Conservation (phyloP, 2,329 filamentous ascomycete genomes). For the Westerdykella ornata region DNA sequence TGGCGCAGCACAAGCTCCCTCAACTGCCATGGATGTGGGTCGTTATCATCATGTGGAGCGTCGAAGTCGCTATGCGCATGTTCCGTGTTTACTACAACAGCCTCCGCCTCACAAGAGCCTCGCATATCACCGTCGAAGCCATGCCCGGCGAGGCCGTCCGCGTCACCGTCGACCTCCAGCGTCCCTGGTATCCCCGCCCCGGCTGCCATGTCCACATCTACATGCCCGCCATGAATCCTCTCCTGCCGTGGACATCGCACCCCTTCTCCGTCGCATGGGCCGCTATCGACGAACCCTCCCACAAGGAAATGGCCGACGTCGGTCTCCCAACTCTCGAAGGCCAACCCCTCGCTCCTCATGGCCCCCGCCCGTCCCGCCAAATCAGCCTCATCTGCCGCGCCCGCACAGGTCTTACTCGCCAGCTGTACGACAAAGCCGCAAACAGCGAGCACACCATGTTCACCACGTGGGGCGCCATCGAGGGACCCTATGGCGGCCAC, state of each 20-base stretch:
- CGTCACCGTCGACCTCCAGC: constrained; percentile 54
- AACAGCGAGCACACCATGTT: constrained; percentile 55
- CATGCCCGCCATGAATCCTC: constrained; percentile 39
- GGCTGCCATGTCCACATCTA: constrained; percentile 57
- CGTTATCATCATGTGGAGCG: constrained; percentile 68
- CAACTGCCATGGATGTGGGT: constrained; percentile 70
- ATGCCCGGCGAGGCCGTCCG: constrained; percentile 55
- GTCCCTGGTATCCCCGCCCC: constrained; percentile 48
- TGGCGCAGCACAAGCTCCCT: constrained; percentile 58
- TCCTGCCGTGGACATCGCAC: constrained; percentile 41
- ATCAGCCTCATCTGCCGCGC: constrained; percentile 69
- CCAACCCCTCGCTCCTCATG: constrained; percentile 16
- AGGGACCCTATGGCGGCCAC: constrained; percentile 69
- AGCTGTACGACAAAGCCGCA: constrained; percentile 61
- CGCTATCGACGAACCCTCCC: constrained; percentile 25
- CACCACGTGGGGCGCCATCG: constrained; percentile 59
- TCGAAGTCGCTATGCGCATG: constrained; percentile 52
- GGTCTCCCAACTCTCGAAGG: constrained; percentile 27
- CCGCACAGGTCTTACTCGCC: constrained; percentile 65
- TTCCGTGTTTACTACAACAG: constrained; percentile 50
- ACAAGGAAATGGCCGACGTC: constrained; percentile 24
- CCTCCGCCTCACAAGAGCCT: constrained; percentile 45
- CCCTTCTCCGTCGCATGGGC: constrained; percentile 48
- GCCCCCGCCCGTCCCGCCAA: constrained; percentile 30
- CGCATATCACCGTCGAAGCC: constrained; percentile 51